phyloP scores from a whole-genome alignment of 2,329 filamentous ascomycete genomes.

The Myriosclerotinia scirpicola region DNA sequence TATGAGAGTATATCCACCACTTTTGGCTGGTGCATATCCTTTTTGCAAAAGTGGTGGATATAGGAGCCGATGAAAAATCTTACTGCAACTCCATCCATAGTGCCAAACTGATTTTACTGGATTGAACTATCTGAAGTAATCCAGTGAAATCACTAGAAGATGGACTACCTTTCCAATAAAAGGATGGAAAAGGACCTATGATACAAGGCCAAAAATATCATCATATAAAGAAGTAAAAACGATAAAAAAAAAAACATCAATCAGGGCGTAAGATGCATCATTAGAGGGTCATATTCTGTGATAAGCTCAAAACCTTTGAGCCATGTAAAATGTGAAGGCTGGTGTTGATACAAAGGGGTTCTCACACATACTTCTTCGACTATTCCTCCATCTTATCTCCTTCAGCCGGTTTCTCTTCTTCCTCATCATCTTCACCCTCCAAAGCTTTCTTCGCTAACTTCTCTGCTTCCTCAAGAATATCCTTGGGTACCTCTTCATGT shows the following conservation, averaged over 20 bases:
- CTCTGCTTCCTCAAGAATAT: constrained; percentile 88
- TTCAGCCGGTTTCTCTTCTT: constrained; percentile 65
- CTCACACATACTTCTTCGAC: constrained; percentile 35
- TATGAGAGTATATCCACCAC: no score
- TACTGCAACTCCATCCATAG: background rate
- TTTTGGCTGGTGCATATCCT: no score
- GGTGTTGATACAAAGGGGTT: constrained; percentile 39
- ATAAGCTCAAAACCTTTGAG: constrained; percentile 17
- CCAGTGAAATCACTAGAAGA: background rate
- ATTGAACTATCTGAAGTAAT: background rate
- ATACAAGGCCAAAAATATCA: background rate
- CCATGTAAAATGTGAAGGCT: constrained; percentile 24
- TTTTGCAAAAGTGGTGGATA: no score
- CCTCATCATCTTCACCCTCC: constrained; percentile 80
- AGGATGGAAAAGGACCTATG: background rate
- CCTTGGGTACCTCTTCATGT: constrained; percentile 91
- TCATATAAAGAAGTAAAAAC: background rate
- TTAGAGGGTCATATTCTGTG: constrained; percentile 23
- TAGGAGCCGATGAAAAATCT: no score
- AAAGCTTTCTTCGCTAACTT: constrained; percentile 86
- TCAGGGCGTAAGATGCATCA: constrained; percentile 19
- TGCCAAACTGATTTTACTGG: background rate
- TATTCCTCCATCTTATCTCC: constrained; percentile 89
- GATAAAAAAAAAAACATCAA: no score
- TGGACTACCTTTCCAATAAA: background rate